Percentiles rank a stretch among this genome's conserved stretches.
Evolutionary conservation across 805 yeast species (phyloP).

Genomic region (Nakazawaea wickerhamii): DNA sequence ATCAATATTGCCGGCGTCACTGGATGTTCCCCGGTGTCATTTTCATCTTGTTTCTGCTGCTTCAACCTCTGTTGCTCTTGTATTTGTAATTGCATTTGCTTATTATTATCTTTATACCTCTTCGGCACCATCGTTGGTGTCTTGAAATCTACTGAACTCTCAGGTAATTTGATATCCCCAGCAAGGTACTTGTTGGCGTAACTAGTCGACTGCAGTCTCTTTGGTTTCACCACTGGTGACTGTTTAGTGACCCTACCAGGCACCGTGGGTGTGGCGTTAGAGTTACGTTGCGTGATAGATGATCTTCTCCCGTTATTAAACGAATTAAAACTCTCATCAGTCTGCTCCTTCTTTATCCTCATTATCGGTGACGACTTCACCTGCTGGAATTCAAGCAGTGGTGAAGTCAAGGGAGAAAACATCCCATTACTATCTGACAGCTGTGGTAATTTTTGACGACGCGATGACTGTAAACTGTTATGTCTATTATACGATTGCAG

Average conservation of each 20-base stretch:
- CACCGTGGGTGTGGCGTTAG: constrained; percentile 10
- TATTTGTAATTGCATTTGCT: not conserved
- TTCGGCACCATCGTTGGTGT: constrained; percentile 8
- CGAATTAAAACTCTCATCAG: not conserved
- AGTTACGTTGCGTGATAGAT: not conserved
- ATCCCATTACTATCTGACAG: constrained; percentile 15
- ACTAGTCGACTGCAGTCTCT: not conserved
- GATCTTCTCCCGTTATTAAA: not conserved
- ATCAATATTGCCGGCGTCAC: no score
- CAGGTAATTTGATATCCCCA: constrained; percentile 13
- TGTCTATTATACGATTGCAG: constrained; percentile 1
- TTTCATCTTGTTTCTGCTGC: no score
- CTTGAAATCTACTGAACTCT: constrained; percentile 13
- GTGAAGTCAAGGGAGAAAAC: constrained; percentile 56
- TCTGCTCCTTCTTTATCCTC: constrained; percentile 15
- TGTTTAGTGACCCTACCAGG: constrained; percentile 12
- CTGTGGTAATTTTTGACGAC: not conserved
- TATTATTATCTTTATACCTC: not conserved
- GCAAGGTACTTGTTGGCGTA: constrained; percentile 1
- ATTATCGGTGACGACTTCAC: constrained; percentile 19
- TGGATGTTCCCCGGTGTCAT: no score
- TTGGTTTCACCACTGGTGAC: constrained; percentile 10
- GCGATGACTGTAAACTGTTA: not conserved
- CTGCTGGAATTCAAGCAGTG: constrained; percentile 51
- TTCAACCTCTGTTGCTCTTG: not conserved